Base-by-base conservation (phyloP, 2,329 filamentous ascomycete species). In the Talaromyces sp. region DNA sequence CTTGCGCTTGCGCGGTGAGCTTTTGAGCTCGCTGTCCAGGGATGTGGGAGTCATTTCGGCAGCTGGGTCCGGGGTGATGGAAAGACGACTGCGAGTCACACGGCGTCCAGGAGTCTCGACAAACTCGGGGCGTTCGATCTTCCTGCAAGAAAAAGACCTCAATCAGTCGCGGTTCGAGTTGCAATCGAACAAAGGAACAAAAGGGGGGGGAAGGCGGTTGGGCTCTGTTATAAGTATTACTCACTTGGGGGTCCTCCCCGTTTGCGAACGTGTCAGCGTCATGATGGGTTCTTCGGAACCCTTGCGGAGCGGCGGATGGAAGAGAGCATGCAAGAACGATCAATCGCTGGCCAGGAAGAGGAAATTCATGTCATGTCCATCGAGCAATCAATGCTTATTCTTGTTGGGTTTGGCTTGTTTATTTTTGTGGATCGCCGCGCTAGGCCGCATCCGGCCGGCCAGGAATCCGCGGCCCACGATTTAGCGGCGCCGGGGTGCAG, bases 241-340 rank as follows among this genome's bases (percentile, higher is more conserved):
- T 70, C 76, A 82, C 80, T 72, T 80, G 64, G 80, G 79, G 62
- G 79, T 80, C 69, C 78, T 80, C 65, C 79, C 79, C 65, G 79
- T 77, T 70, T 82, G 79, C 50, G 79, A 81, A 61, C 80, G 78
- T 57, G 80, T 82, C 57, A 79, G 65, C 56, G 75, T 77, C 78
- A 80, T 80, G 11, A 27, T 41, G 48, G 51, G 6, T 27, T 52
- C 14, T 48, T 55, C 59, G 59, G 59, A 58, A 58, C 51, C 59
- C 59, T 46, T 55, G 51, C 26, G 51, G 35, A 31, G 55, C 51
- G 52, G 31, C 27, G 10, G 54, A 26, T 41, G 54, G 19, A 41
- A 27, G 14, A 38, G 31, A 51, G 24, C 43, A 54, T 48, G 38
- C 12, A 29, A 46, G 21, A 48, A 46, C 43, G 43, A 46, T 19